Evolutionary conservation across 345 rosid genomes (phyloP).

Genomic region (Cardamine chenopodiifolia): DNA sequence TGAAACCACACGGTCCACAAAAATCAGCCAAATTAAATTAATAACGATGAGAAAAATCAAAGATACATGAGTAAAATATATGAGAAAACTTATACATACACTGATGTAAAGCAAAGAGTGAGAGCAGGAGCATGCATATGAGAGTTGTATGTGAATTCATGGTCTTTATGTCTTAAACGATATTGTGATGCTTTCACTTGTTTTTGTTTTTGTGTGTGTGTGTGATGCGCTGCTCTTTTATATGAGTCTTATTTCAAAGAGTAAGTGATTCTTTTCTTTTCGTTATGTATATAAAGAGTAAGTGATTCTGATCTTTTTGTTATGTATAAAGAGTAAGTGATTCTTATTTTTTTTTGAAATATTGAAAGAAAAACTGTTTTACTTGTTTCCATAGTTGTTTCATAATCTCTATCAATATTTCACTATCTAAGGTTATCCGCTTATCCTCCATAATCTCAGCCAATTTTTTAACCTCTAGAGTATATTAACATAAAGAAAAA

Average conservation of each 20-base stretch:
- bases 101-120: background rate
- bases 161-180: background rate
- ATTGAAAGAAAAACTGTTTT: no score
- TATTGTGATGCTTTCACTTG: background rate
- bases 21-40: no score
- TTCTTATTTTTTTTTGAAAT: no score
- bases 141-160: background rate
- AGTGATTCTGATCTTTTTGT: no score
- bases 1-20: background rate
- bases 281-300: no score
- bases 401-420: no score
- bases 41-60: background rate
- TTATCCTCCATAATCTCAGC: no score
- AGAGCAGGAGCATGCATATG: background rate
- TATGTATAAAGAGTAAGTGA: no score
- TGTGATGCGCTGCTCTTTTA: background rate
- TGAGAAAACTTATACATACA: background rate
- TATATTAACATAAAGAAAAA: no score
- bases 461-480: no score
- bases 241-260: background rate
- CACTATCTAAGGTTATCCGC: no score
- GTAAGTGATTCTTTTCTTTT: background rate
- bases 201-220: background rate
- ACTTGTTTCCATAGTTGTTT: no score
- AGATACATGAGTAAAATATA: background rate